Evolutionary conservation across 2,329 filamentous ascomycete species (phyloP), one percentile per base, ranked within the genome.

Genomic region (Colletotrichum graminicola): DNA sequence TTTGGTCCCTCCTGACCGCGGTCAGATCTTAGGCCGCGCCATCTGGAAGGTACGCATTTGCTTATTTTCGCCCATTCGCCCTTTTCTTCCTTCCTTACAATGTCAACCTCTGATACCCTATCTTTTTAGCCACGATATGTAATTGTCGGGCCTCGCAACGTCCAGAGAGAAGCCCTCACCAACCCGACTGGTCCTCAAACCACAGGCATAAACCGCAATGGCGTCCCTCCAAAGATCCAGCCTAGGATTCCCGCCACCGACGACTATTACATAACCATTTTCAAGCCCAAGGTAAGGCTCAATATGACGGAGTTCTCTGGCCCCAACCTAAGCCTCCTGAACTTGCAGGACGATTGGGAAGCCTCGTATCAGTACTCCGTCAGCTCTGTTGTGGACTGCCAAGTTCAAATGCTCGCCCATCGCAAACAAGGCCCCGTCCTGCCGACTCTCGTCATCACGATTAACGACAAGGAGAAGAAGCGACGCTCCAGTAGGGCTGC

Each of bases 401-500:
- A 88, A 73, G 84, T 91, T 41, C 88, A 90, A 77, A 85, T 86
- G 77, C 74, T 91, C 21, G 83, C 88, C 52, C 87, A 91, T 75
- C 87, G 89, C 62, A 92, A 92, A 76, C 88, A 91, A 75, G 87
- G 87, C 0, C 86, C 88, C 14, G 82, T 87, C 5, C 79, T 89
- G 10, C 89, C 89, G 1, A 92, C 90, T 7, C 83, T 92, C 16
- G 82, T 90, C 56, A 77, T 92, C 47, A 87, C 83, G 73, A 80
- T 92, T 59, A 83, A 85, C 47, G 89, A 91, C 74, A 91, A 89
- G 77, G 82, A 90, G 73, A 86, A 88, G 66, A 92, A 91, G 75
- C 87, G 90, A 61, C 85, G 90, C 71, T 92, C 90, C 57, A 92
- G 90, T 74, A 85, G 90, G 72, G 88, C 90, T 4, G 86, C 87